A percentile compares a stretch with the other conserved stretches of the same genome.
These are phyloP conservation scores for Sanguinoderma infundibulare DNA, from an alignment of 1,284 basidiomycete species.

Conservation along the genomic window DNA sequence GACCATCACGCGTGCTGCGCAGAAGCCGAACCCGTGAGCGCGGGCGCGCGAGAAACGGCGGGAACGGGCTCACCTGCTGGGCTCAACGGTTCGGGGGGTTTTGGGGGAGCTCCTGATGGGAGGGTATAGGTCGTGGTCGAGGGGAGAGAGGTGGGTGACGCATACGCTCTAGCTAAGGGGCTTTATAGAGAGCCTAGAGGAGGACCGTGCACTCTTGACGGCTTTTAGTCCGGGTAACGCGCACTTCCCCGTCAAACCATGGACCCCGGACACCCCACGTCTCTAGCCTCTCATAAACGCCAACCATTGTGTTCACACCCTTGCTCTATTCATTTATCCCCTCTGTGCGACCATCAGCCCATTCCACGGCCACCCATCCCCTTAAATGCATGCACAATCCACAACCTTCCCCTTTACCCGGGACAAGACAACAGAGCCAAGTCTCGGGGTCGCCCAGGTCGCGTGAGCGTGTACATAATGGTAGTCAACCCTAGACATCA, in stretches of 20 bases:
- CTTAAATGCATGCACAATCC: not conserved
- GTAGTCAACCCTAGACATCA: constrained; percentile 24
- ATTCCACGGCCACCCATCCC: not conserved
- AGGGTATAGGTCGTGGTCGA: constrained; percentile 26
- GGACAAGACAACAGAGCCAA: not conserved
- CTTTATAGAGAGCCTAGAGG: constrained; percentile 37
- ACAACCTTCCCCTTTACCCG: not conserved
- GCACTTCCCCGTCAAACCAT: constrained; percentile 28
- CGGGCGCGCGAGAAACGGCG: constrained; percentile 3
- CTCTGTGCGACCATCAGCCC: not conserved
- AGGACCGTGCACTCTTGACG: constrained; percentile 31
- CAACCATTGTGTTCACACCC: constrained; percentile 19
- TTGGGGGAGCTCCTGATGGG: constrained; percentile 11
- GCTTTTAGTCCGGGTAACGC: constrained; percentile 32
- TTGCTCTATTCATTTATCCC: not conserved
- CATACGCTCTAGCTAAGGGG: constrained; percentile 33
- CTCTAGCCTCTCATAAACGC: constrained; percentile 10
- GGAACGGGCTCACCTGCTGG: constrained; percentile 21
- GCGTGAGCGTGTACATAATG: constrained; percentile 28
- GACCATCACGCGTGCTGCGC: constrained; percentile 26
- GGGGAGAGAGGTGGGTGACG: constrained; percentile 33
- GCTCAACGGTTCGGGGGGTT: constrained; percentile 14
- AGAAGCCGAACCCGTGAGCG: constrained; percentile 11
- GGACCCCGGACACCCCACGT: constrained; percentile 30
- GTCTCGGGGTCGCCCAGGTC: constrained; percentile 23